Evolutionary conservation across 495 filamentous ascomycete genomes (phyloP), one percentile per base, ranked within the genome.

Genomic region (Viridothelium virens): DNA sequence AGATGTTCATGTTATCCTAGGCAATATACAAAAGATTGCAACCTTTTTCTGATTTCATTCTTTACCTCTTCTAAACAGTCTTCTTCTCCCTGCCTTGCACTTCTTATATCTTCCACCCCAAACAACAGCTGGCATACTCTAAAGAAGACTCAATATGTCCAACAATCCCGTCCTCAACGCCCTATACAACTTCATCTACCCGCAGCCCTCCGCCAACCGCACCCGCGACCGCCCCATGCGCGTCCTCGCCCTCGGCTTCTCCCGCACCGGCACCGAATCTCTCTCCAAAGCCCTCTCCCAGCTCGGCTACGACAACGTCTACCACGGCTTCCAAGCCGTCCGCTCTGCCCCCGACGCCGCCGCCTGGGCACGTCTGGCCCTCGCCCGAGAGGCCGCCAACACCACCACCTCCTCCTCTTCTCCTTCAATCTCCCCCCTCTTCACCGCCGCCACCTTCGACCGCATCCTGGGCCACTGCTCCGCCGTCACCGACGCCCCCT

Each of bases 191-290:
- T 76, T 62, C 37, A n/a, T 38, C 6, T 66, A 66, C 38, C 12
- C 70, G 64, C 2, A 25, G 50, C 1, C 50, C 62, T 10, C 59
- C 66, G 0, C 62, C 11, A 18, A 46, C 3, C 65, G 66, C 1
- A 65, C 47, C 0, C 74, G 74, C 48, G 65, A 56, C 12, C 72
- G 68, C 16, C 71, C 73, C 25, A 67, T 75, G 63, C 64, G 68
- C 18, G 71, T 75, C 5, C 64, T 77, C 31, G 70, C 68, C 6
- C 66, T 75, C 5, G 75, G 75, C 12, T 63, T 74, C 47, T 69
- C 70, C 31, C 70, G 75, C 50, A 70, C 72, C n/a, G 75, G 69
- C 48, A 77, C 72, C 4, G 73, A 74, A 33, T 75, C 73, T 0
- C 73, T 77, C 16, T 47, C 62, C 0, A 50, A 50, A 6, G 75